Base-by-base conservation (phyloP, 2,329 filamentous ascomycete species). In the Teratosphaeria epicoccoides region DNA sequence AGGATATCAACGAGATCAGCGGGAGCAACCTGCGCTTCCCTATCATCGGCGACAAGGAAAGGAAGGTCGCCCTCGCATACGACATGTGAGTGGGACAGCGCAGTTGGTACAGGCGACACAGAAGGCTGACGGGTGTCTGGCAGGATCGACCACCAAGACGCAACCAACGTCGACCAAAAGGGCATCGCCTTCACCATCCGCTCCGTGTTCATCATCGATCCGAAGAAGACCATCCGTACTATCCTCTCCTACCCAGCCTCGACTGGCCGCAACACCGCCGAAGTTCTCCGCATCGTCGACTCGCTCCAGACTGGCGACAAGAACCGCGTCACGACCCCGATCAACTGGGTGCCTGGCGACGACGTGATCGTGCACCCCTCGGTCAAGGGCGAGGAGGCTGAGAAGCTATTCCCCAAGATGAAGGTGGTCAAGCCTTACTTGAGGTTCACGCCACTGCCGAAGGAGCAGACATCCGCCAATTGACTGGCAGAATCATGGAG, bases 131-230 rank as follows among this genome's bases (percentile, higher is more conserved):
- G 26, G 9, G 12, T n/a, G 10, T 33, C 9, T n/a, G 17, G 29
- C 59, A 74, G 71, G 72, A 66, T 77, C 43, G 74, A 76, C 64
- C 66, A 76, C 66, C 74, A 76, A 59, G 74, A 76, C 58, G 73
- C 77, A 54, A 81, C 79, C 68, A 81, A 80, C 65, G 74, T 82
- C 57, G 75, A 81, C 61, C 64, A 63, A 56, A 77, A 76, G 71
- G 74, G 74, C 65, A 71, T 75, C 54, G 78, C 80, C 47, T 82
- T 82, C 68, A 82, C 79, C 63, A 82, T 82, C 69, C 79, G 80
- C 66, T 80, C 76, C 51, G 79, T 83, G 64, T 83, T 82, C 71
- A 70, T 82, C 68, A 81, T 83, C 67, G 79, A 83, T 71, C 80
- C 79, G 52, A 78, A 77, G 71, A 81, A 81, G 75, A 80, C 74